Percentiles rank a stretch among this genome's conserved stretches.
Conservation (phyloP, 257 asterid genomes). For the Linderniella brevidens region DNA sequence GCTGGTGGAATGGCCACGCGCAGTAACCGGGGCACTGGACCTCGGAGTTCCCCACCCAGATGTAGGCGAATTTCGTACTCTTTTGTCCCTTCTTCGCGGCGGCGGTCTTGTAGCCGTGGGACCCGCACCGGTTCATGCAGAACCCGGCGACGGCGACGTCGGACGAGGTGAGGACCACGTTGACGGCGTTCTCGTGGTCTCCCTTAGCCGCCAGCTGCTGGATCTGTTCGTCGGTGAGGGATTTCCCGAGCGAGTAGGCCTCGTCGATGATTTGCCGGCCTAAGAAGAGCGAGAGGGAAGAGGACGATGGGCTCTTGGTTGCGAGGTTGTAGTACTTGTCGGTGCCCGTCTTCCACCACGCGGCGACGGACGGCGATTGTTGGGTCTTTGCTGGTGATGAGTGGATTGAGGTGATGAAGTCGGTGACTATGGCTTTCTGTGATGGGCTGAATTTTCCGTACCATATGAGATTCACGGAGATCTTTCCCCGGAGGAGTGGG, state of each 20-base stretch:
- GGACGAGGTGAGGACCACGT: slow-evolving; percentile 30
- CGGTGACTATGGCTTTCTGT: neutral
- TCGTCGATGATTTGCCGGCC: slow-evolving; percentile 27
- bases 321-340: too few species aligned
- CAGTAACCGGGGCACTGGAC: slow-evolving; percentile 37
- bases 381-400: neutral
- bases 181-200: slow-evolving; percentile 27
- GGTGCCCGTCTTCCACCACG: neutral
- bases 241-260: slow-evolving; percentile 30
- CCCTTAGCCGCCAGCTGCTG: slow-evolving; percentile 26
- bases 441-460: neutral
- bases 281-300: slow-evolving; percentile 12
- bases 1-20: slow-evolving; percentile 57
- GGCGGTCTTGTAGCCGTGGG: slow-evolving; percentile 24
- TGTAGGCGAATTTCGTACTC: slow-evolving; percentile 31
- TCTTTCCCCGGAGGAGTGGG: neutral
- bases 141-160: slow-evolving; percentile 34
- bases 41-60: slow-evolving; percentile 49
- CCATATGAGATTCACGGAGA: neutral
- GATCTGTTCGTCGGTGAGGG: slow-evolving; percentile 18
- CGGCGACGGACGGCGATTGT: neutral
- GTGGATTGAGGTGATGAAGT: neutral
- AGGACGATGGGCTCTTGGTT: neutral
- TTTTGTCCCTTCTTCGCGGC: slow-evolving; percentile 10
- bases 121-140: slow-evolving; percentile 43